Evolutionary conservation across 371 early-diverging fungal species (phyloP).

Genomic region (Rhizopus arrhizus): DNA sequence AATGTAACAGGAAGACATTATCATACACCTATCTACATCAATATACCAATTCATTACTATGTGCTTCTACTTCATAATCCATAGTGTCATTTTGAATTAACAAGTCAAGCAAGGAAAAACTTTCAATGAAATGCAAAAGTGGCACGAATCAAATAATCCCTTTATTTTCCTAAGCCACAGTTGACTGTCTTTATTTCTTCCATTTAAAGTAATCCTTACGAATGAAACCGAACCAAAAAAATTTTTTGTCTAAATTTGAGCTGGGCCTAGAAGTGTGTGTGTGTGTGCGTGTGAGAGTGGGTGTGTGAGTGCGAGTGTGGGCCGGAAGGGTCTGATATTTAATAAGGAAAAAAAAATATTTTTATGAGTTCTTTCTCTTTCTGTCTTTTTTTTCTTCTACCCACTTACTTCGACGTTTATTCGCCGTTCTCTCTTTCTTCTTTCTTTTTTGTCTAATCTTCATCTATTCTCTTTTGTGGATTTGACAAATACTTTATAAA

Average conservation of each 20-base stretch:
- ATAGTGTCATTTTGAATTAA: too few species aligned
- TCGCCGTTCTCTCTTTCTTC: conserved; percentile 29
- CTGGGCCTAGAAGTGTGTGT: background rate
- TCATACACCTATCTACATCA: too few species aligned
- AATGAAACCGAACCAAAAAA: conserved; percentile 4
- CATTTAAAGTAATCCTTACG: conserved; percentile 4
- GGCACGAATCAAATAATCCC: background rate
- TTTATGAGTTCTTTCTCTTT: conserved; percentile 18
- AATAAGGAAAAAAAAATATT: conserved; percentile 3
- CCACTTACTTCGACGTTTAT: conserved; percentile 37
- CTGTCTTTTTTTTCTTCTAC: conserved; percentile 23
- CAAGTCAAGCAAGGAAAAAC: too few species aligned
- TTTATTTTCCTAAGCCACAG: background rate
- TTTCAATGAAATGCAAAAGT: too few species aligned
- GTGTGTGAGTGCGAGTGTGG: background rate
- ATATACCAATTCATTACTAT: too few species aligned
- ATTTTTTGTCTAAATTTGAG: background rate
- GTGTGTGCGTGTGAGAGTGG: background rate
- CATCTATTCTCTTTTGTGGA: conserved; percentile 15
- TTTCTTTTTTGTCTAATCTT: conserved; percentile 30
- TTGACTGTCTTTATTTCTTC: background rate
- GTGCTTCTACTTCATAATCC: too few species aligned
- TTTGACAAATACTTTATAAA: conserved; percentile 28
- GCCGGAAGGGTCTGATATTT: background rate
- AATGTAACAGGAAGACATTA: too few species aligned